Base-by-base conservation (phyloP, 345 rosid species). In the Arabis hirsuta region DNA sequence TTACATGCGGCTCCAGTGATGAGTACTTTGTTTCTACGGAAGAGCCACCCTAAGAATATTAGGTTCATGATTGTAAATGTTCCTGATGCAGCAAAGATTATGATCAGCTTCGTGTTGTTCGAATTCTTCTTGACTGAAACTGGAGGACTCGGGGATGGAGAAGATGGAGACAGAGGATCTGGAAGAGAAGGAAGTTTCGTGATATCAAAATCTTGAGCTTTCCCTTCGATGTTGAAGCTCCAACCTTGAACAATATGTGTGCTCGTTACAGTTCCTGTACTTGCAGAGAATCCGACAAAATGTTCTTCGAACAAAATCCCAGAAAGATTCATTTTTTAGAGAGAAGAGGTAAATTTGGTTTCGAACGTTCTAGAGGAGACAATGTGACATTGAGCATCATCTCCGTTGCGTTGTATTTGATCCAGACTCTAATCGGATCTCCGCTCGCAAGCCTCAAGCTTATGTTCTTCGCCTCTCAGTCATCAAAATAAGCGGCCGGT, bases 171-270 rank as follows among this genome's bases (percentile, higher is more conserved):
- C 2, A 60, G 53, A 1, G 13, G 61, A 8, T 12, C 55, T 4
- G 92, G 92, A 81, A 84, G 80, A 13, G 52, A 52, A 13, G 95
- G 92, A 58, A 91, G 88, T 58, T 73, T 75, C 4, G 86, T 80
- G 9, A 84, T 53, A 14, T 73, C 67, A 14, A 91, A 73, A 12
- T 64, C 73, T 29, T 76, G 27, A 36, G 85, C 83, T 76, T 73
- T 71, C 24, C 85, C 88, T 9, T 78, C 85, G 43, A 43, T 60
- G 45, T 29, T 81, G 67, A 81, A 90, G 69, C 91, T 90, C 91
- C 93, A 90, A 26, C 96, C 89, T 39, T 82, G 70, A 38, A 88
- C 62, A 9, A 79, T 68, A 11, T 88, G 91, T 22, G 74, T 41
- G 36, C 84, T 78, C 24, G 63, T 9, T 13, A 78, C 24, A 1